These are phyloP conservation scores for Alloteropsis semialata DNA, from an alignment of 176 grass and related monocot species.

Conservation along the genomic window DNA sequence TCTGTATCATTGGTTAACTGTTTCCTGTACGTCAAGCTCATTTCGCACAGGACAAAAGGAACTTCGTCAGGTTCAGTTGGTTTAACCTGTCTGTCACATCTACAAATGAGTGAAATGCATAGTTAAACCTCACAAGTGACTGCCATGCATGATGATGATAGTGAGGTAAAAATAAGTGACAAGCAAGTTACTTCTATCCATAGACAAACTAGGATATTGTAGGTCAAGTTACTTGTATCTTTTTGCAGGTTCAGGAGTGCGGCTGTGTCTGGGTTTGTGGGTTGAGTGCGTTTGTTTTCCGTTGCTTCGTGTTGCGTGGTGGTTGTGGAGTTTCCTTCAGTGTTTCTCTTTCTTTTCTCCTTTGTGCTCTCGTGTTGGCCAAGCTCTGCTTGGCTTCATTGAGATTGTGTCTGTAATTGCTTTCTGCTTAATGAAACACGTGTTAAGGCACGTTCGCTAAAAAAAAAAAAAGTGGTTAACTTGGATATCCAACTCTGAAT, in stretches of 20 bases:
- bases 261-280: too few species aligned
- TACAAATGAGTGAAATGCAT: constrained; percentile 8
- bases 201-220: not conserved
- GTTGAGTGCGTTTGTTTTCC: too few species aligned
- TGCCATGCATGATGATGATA: constrained; percentile 9
- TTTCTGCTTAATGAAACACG: too few species aligned
- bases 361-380: too few species aligned
- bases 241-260: too few species aligned
- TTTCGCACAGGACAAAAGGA: not conserved
- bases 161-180: not conserved
- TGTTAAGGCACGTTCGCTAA: too few species aligned
- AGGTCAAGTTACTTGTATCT: not conserved
- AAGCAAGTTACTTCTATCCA: not conserved
- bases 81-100: constrained; percentile 14
- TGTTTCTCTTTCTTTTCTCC: too few species aligned
- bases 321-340: too few species aligned
- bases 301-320: too few species aligned
- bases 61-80: not conserved
- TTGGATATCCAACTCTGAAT: not conserved
- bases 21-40: constrained; percentile 7
- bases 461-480: too few species aligned
- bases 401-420: too few species aligned
- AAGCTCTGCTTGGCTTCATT: too few species aligned
- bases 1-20: not conserved
- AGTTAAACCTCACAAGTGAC: constrained; percentile 24